Evolutionary conservation across 768 basidiomycete genomes (phyloP).

Genomic region (Boletus speciosus): DNA sequence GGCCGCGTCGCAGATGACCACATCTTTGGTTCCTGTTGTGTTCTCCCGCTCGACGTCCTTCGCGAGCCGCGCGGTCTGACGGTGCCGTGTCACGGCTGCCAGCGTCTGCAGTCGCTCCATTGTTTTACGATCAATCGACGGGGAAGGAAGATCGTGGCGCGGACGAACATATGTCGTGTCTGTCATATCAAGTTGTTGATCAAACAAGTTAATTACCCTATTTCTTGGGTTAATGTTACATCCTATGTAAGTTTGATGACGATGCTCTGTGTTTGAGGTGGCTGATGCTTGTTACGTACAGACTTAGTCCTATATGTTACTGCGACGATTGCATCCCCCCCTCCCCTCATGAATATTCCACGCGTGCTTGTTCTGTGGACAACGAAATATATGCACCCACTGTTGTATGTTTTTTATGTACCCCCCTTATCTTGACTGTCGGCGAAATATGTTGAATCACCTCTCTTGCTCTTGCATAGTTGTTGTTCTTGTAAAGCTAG

Average conservation of each 20-base stretch:
- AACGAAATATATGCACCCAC: background rate
- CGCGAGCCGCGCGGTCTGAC: slow-evolving; percentile 23
- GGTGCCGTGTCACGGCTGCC: slow-evolving; percentile 25
- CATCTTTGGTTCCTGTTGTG: slow-evolving; percentile 19
- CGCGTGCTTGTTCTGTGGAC: background rate
- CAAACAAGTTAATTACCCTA: slow-evolving; percentile 18
- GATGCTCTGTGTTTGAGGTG: background rate
- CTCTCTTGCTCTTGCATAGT: background rate
- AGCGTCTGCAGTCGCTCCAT: slow-evolving; percentile 27
- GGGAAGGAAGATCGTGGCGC: slow-evolving; percentile 17
- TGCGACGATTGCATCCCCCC: background rate
- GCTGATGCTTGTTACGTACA: slow-evolving; percentile 9
- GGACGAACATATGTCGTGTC: slow-evolving; percentile 26
- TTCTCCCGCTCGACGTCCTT: slow-evolving; percentile 28
- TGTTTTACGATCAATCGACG: slow-evolving; percentile 22
- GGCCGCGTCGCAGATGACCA: slow-evolving; percentile 25
- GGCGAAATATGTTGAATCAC: slow-evolving; percentile 1
- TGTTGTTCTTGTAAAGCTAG: background rate
- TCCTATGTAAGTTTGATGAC: slow-evolving; percentile 12
- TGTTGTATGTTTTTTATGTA: background rate
- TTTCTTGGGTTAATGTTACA: slow-evolving; percentile 21
- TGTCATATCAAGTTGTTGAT: slow-evolving; percentile 33
- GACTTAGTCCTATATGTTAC: slow-evolving; percentile 1
- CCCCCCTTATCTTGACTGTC: background rate
- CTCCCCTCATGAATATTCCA: background rate